These are phyloP conservation scores for Cordyceps farinosa DNA, from an alignment of 2,329 filamentous ascomycete species.

Conservation along the genomic window DNA sequence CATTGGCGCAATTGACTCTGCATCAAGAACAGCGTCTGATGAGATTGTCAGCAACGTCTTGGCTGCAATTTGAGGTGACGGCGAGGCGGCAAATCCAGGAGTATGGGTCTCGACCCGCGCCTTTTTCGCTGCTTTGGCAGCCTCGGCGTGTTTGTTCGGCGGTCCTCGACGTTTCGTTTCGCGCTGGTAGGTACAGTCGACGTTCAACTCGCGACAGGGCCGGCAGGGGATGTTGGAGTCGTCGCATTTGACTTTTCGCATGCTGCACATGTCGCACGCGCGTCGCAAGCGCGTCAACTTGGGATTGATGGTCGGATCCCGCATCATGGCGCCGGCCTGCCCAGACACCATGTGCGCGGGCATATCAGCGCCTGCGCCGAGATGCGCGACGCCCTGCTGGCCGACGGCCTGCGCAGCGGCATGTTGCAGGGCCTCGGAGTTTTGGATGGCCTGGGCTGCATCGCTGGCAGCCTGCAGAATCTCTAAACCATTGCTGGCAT, in stretches of 20 bases:
- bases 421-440: slow-evolving; percentile 37
- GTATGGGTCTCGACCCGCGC: slow-evolving; percentile 35
- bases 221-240: slow-evolving; percentile 54
- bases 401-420: slow-evolving; percentile 36
- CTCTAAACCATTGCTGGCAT: slow-evolving; percentile 44
- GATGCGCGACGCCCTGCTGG: slow-evolving; percentile 24
- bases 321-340: slow-evolving; percentile 21
- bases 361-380: slow-evolving; percentile 23
- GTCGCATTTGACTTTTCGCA: slow-evolving; percentile 61
- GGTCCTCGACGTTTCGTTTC: slow-evolving; percentile 57
- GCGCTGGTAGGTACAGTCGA: slow-evolving; percentile 56
- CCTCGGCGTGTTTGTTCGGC: slow-evolving; percentile 57
- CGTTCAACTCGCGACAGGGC: slow-evolving; percentile 53
- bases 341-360: slow-evolving; percentile 25
- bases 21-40: slow-evolving; percentile 44
- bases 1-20: slow-evolving; percentile 69
- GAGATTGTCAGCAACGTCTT: slow-evolving; percentile 48
- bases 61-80: slow-evolving; percentile 45
- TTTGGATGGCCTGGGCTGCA: slow-evolving; percentile 39
- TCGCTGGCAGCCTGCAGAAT: slow-evolving; percentile 45
- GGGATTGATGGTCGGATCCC: slow-evolving; percentile 42
- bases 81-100: slow-evolving; percentile 28
- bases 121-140: slow-evolving; percentile 51
- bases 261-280: slow-evolving; percentile 60
- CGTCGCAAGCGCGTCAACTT: slow-evolving; percentile 55